Base-by-base conservation (phyloP, 495 filamentous ascomycete species). In the Aspergillus cristatus region DNA sequence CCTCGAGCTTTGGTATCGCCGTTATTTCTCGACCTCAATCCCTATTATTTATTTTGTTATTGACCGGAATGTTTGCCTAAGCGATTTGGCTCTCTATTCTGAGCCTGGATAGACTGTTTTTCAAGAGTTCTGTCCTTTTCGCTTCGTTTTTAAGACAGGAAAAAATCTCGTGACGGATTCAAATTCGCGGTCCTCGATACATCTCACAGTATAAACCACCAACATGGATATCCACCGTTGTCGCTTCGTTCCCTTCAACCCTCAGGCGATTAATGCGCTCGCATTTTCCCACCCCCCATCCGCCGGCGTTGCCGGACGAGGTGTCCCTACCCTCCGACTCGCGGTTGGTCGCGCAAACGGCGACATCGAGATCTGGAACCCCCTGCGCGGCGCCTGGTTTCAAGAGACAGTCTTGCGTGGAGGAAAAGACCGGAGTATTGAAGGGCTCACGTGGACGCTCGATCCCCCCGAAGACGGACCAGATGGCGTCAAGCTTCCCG, bases 281-380 rank as follows among this genome's bases (percentile, higher is more conserved):
- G 86, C 88, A 39, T 97, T 99, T 60, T 94, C 93, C 0, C 86
- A 95, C 51, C 68, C 81, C 8, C 75, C 77, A 10, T 70, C 77
- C 34, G 70, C 71, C 17, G 64, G 66, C 34, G 54, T 62, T 36
- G 51, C 65, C 15, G 61, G 66, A 36, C 69, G 66, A 40, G 67
- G 70, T 39, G 68, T 76, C 3, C 57, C 63, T 18, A 81, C 71
- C 43, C 68, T 82, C 32, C 76, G 88, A 44, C 75, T 97, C 14
- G 93, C 91, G 10, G 73, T 99, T 47, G 91, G 91, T 35, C 81
- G 91, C 44, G 81, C 86, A 31, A 96, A 96, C 57, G 91, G 91
- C 50, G 86, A 94, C 51, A 91, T 99, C 48, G 91, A 97, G 63
- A 88, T 99, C 42, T 99, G 93, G 93, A 95, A 95, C 57, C 91